Evolutionary conservation across 192 early-diverging fungal species (phyloP), one percentile per base, ranked within the genome.

Genomic region (Cetraspora pellucida): DNA sequence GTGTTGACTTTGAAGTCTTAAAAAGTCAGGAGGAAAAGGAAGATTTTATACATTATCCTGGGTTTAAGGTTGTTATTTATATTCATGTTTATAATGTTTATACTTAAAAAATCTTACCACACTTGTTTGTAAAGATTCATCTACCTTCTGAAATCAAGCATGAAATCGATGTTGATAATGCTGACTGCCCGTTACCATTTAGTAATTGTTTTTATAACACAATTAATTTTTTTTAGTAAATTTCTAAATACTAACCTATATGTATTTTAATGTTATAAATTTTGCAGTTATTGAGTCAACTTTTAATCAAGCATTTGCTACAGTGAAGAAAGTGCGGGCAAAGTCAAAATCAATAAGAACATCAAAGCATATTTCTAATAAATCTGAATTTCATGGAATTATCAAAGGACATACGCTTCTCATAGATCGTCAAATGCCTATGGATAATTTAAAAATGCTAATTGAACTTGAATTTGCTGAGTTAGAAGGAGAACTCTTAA

Each of bases 1-100:
- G 21, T 3, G 54, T 57, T 60, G 72, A 74, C 1, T 74, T 46
- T 49, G 55, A 74, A 57, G 72, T 74, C 4, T 60, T 28, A 43
- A 60, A 74, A 25, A 74, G 72, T 25, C 57, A 74, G 46, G 72
- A 74, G 46, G 28, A 74, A 74, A 58, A 74, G 13, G 72, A 74
- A 44, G 23, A 74, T 27, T 74, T 74, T 27, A 21, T 46, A 46
- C 19, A 46, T 5, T 23, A 45, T 60, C 37, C 54, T 9, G 72
- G 72, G 17, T 74, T 74, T 74, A 27, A 74, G 55, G 72, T 74
- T 28, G 11, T 16, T 6, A 57, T 13, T 57, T 30, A 10, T 13
- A 4, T 30, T 50, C 47, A 44, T 65, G 37, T 23, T 23, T 47
- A 16, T 47, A 14, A n/a, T 17, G 11, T 50, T 10, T 23, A 16